These are phyloP conservation scores for Saccharomycopsis sp. DNA, from an alignment of 805 yeast genomes.

Conservation along the genomic window DNA sequence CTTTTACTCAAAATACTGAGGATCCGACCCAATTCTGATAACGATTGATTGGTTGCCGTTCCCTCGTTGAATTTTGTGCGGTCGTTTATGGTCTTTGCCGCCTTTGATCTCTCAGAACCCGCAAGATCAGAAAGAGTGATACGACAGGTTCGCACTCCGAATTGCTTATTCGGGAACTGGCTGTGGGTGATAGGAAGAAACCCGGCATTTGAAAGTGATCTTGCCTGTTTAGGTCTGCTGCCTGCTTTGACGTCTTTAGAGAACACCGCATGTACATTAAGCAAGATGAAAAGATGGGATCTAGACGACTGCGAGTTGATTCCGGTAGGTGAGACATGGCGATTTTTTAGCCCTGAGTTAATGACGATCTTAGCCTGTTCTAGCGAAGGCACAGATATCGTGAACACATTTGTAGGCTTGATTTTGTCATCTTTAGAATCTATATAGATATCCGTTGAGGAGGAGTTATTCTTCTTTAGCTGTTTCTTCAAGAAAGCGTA, in stretches of 20 bases:
- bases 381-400: conserved; percentile 32
- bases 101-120: conserved; percentile 45
- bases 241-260: conserved; percentile 1
- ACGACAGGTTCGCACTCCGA: conserved; percentile 28
- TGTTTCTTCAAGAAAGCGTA: conserved; percentile 23
- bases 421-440: conserved; percentile 39
- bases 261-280: conserved; percentile 31
- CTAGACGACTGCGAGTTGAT: conserved; percentile 40
- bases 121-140: conserved; percentile 47
- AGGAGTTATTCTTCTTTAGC: conserved; percentile 23
- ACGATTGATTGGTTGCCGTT: conserved; percentile 41
- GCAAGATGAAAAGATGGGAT: conserved; percentile 45
- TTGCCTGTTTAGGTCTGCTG: background rate
- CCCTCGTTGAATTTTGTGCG: conserved; percentile 43
- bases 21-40: conserved; percentile 46
- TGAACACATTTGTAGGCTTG: conserved; percentile 39
- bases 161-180: conserved; percentile 10
- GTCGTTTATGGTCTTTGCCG: conserved; percentile 33
- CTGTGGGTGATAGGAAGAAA: conserved; percentile 14
- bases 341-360: conserved; percentile 33
- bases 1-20: conserved; percentile 34
- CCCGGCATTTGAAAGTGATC: conserved; percentile 18
- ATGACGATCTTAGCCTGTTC: conserved; percentile 34
- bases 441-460: conserved; percentile 35
- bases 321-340: conserved; percentile 38